A percentile compares a stretch with the other conserved stretches of the same genome.
These are phyloP conservation scores for Rhodosporidiobolus sp. DNA, from an alignment of 768 basidiomycete genomes.

Conservation along the genomic window DNA sequence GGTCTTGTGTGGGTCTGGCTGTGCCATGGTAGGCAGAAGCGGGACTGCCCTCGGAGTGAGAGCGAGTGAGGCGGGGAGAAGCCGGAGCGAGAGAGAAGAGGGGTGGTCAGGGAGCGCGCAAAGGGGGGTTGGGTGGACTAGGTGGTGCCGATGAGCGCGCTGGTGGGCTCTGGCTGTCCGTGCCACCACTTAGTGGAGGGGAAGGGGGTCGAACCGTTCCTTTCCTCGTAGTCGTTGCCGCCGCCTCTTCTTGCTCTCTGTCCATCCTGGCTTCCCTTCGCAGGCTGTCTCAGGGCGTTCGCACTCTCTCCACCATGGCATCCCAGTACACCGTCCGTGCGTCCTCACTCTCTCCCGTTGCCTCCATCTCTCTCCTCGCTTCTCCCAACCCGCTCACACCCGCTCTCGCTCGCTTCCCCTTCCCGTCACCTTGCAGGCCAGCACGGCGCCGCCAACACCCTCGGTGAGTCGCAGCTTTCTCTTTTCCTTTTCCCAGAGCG, in stretches of 20 bases:
- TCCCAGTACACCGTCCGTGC: constrained; percentile 28
- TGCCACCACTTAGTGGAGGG: too few relatives aligned
- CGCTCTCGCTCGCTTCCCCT: neutral
- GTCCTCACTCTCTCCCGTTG: neutral
- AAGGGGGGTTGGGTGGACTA: neutral
- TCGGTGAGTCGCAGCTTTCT: constrained; percentile 60
- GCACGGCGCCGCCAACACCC: constrained; percentile 85
- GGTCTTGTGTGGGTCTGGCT: constrained; percentile 20
- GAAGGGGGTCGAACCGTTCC: neutral
- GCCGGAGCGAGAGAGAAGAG: too few relatives aligned
- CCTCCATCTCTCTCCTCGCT: neutral
- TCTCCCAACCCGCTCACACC: constrained; percentile 8
- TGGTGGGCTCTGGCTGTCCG: neutral
- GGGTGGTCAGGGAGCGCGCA: neutral
- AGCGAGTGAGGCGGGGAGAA: neutral
- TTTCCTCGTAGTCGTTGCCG: neutral
- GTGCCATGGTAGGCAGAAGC: constrained; percentile 10
- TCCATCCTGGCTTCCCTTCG: neutral
- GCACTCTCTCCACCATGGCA: constrained; percentile 15
- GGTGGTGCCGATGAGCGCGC: neutral
- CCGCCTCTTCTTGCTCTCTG: neutral
- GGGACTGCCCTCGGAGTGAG: neutral
- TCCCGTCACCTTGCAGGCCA: constrained; percentile 54
- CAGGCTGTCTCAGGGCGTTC: neutral
- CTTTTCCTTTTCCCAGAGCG: neutral